These are phyloP conservation scores for Pichia membranifaciens DNA, from an alignment of 805 yeast species.

Conservation along the genomic window DNA sequence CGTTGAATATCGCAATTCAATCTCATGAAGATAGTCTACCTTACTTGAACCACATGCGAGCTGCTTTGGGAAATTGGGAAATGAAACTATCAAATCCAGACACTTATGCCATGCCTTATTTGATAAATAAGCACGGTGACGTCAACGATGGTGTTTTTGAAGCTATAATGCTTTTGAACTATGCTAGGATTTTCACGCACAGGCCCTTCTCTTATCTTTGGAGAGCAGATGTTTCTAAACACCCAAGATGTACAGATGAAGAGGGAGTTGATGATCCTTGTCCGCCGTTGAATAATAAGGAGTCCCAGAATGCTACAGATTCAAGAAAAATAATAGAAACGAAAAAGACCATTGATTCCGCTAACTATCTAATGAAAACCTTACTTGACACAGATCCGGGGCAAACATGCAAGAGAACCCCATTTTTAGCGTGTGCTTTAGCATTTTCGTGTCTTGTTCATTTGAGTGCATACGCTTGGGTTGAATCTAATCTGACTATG, in stretches of 20 bases:
- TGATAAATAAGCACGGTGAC: constrained; percentile 37
- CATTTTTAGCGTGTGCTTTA: constrained; percentile 46
- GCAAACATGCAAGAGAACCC: constrained; percentile 40
- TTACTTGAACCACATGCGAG: constrained; percentile 36
- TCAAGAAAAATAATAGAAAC: constrained; percentile 46
- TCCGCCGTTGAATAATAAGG: constrained; percentile 28
- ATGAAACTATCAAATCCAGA: constrained; percentile 40
- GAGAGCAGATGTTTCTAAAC: constrained; percentile 42
- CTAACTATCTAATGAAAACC: constrained; percentile 41
- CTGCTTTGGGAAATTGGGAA: constrained; percentile 47
- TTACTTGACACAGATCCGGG: constrained; percentile 44
- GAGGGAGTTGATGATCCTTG: constrained; percentile 27
- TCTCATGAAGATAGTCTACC: constrained; percentile 34
- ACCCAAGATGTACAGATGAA: constrained; percentile 33
- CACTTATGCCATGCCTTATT: constrained; percentile 36
- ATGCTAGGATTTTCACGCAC: constrained; percentile 51
- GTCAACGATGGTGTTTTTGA: constrained; percentile 53
- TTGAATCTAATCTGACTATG: constrained; percentile 33
- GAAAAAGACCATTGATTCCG: constrained; percentile 48
- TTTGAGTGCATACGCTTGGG: constrained; percentile 49
- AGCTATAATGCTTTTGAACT: constrained; percentile 40
- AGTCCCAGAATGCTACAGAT: constrained; percentile 24
- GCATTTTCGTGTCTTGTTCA: constrained; percentile 50
- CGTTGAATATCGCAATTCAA: constrained; percentile 41
- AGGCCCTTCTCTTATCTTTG: constrained; percentile 49